Base-by-base conservation (phyloP, 768 basidiomycete genomes). In the Boletus insuetus region DNA sequence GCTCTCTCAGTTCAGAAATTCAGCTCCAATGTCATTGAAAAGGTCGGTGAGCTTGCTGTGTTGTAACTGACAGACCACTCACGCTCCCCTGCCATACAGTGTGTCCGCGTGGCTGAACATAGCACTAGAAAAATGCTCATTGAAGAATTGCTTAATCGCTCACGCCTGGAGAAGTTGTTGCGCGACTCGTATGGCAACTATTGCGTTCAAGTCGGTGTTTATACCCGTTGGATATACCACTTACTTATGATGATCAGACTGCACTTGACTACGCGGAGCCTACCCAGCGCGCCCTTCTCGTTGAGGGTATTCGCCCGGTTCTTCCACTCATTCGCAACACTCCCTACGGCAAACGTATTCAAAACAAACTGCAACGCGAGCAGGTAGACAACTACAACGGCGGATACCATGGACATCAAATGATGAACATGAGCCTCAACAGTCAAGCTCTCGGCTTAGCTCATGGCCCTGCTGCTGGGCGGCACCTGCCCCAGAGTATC, bases 1-100 rank as follows among this genome's bases (percentile, higher is more conserved):
- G 94, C 94, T 6, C 77, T 99, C 50, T 98, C 95, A 6, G 96
- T 98, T 16, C 97, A 99, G 73, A 99, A 99, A 75, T 99, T 99
- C 76, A 96, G 94, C 59, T 98, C 96, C 58, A 99, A 99, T 71
- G 97, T 99, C 56, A 95, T 97, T 58, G 95, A 97, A 76, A 97
- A 97, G 82, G 90, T 89, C 38, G 11, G 73, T 57, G 0, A 13
- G 19, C 0, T n/a, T 29, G 10, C 40, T 12, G 11, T 29, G 16
- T 35, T 43, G 26, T 13, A 22, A 32, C 32, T 17, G 14, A 4
- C 10, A 1, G 29, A 49, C 44, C 41, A 32, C 44, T 53, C 12
- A 34, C 45, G 8, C 54, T 38, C 13, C 53, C 44, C 6, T 49
- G 46, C 22, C 20, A 19, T 59, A 14, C 43, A 86, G 85, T 87